A percentile compares a stretch with the other conserved stretches of the same genome.
These are phyloP conservation scores for Pseudofabraea citricarpa DNA, from an alignment of 2,329 filamentous ascomycete genomes.

Conservation along the genomic window DNA sequence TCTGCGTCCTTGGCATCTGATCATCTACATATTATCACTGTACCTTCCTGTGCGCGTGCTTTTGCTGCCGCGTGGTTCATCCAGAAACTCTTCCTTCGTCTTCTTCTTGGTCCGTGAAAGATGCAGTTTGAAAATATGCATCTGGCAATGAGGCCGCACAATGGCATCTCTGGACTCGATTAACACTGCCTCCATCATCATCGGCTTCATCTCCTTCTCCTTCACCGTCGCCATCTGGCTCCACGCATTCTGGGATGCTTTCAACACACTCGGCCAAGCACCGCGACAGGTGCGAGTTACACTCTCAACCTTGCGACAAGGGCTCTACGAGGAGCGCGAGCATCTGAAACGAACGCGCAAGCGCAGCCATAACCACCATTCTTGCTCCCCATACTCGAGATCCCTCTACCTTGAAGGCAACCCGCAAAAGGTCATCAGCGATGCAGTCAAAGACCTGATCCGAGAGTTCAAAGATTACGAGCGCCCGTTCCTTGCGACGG, in stretches of 20 bases:
- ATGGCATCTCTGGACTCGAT: slow-evolving; percentile 8
- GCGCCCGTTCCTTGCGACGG: slow-evolving; percentile 10
- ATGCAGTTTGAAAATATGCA: too few relatives aligned
- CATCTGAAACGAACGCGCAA: slow-evolving; percentile 15
- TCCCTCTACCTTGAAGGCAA: slow-evolving; percentile 14
- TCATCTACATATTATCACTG: neutral
- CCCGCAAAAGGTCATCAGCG: slow-evolving; percentile 16
- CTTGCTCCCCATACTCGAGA: slow-evolving; percentile 5
- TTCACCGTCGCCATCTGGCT: slow-evolving; percentile 17
- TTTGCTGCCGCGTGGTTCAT: neutral
- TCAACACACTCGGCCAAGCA: slow-evolving; percentile 13
- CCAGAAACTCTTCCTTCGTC: neutral
- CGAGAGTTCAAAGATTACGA: slow-evolving; percentile 18
- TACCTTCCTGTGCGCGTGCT: neutral
- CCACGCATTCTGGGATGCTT: slow-evolving; percentile 17
- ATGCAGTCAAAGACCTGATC: slow-evolving; percentile 20
- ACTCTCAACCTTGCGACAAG: slow-evolving; percentile 16
- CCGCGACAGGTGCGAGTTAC: slow-evolving; percentile 13
- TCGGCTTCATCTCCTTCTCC: slow-evolving; percentile 19
- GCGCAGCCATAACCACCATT: slow-evolving; percentile 1
- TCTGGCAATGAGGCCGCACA: too few relatives aligned
- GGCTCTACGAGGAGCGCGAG: slow-evolving; percentile 20
- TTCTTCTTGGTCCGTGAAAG: neutral
- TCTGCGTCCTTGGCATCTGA: too few relatives aligned
- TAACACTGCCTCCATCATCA: slow-evolving; percentile 11